These are phyloP conservation scores for Rehmannia glutinosa DNA, from an alignment of 257 asterid genomes.

Conservation along the genomic window DNA sequence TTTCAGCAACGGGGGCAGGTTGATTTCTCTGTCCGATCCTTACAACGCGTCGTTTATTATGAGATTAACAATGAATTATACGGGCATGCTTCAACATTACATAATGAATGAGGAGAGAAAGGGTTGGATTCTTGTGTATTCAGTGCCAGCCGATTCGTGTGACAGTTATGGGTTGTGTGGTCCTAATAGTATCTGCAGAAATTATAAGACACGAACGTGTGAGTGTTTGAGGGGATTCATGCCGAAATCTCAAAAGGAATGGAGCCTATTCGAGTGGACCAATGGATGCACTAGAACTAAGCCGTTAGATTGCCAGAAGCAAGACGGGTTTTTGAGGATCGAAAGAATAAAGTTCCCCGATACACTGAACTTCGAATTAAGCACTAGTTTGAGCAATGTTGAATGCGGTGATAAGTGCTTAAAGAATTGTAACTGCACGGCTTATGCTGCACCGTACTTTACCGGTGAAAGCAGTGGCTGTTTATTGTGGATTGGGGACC, in stretches of 20 bases:
- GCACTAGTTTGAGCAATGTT: not conserved
- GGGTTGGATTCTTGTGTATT: not conserved
- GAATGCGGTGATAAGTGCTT: constrained; percentile 18
- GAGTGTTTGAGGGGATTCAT: constrained; percentile 34
- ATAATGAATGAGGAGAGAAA: constrained; percentile 12
- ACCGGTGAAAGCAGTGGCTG: not conserved
- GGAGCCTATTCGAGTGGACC: constrained; percentile 23
- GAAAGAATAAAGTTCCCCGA: constrained; percentile 12
- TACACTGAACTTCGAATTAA: not conserved
- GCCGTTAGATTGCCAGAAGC: constrained; percentile 8
- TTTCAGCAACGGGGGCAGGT: not conserved
- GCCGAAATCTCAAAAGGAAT: constrained; percentile 30
- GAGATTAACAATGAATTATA: not conserved
- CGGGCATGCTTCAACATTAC: constrained; percentile 5
- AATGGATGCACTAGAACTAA: constrained; percentile 24
- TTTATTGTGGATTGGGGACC: constrained; percentile 20
- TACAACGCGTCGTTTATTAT: not conserved
- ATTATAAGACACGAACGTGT: constrained; percentile 19
- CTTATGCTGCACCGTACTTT: constrained; percentile 6
- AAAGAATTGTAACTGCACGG: constrained; percentile 17
- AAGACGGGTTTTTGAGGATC: constrained; percentile 17
- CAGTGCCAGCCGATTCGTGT: constrained; percentile 26
- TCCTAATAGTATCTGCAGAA: constrained; percentile 26
- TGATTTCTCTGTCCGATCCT: not conserved
- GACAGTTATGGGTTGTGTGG: constrained; percentile 38